Evolutionary conservation across 2,329 filamentous ascomycete species (phyloP).

Genomic region (Neurospora sp.): DNA sequence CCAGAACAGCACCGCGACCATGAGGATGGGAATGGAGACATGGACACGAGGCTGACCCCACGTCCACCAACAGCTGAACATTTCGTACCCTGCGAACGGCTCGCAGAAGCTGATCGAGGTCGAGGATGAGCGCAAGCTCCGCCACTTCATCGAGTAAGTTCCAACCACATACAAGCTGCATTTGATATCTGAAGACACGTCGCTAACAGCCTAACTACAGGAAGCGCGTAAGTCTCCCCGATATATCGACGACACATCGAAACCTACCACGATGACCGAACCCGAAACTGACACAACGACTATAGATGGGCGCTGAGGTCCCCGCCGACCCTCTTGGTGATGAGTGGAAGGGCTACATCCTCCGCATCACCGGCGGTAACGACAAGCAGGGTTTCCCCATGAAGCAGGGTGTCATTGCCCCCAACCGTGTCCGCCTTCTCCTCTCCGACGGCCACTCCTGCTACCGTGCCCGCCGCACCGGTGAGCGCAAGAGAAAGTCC

Average conservation of each 20-base stretch:
- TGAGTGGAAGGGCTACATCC: conserved; percentile 99
- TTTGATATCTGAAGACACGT: neutral
- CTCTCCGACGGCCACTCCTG: conserved; percentile 95
- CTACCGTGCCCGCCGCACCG: conserved; percentile 95
- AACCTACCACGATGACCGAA: conserved; percentile 14
- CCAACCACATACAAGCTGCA: neutral
- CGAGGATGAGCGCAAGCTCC: conserved; percentile 98
- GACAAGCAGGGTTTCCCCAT: conserved; percentile 99
- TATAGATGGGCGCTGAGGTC: conserved; percentile 80
- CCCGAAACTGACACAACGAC: conserved; percentile 4
- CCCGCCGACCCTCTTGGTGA: conserved; percentile 90
- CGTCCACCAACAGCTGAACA: conserved; percentile 42
- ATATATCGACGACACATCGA: conserved; percentile 3
- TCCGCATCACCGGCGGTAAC: conserved; percentile 99
- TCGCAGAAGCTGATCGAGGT: conserved; percentile 99
- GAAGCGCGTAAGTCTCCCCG: conserved; percentile 18
- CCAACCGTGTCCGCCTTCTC: conserved; percentile 95
- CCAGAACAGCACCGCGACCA: neutral
- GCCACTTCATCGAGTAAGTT: conserved; percentile 93
- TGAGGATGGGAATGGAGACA: neutral
- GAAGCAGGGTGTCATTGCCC: conserved; percentile 99
- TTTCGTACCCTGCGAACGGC: conserved; percentile 94
- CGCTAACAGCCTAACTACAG: conserved; percentile 14
- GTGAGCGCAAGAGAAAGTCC: conserved; percentile 99
- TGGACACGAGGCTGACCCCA: conserved; percentile 23